phyloP scores from a whole-genome alignment of 352 stramenopile species.

The Stramenopiles sp. region DNA sequence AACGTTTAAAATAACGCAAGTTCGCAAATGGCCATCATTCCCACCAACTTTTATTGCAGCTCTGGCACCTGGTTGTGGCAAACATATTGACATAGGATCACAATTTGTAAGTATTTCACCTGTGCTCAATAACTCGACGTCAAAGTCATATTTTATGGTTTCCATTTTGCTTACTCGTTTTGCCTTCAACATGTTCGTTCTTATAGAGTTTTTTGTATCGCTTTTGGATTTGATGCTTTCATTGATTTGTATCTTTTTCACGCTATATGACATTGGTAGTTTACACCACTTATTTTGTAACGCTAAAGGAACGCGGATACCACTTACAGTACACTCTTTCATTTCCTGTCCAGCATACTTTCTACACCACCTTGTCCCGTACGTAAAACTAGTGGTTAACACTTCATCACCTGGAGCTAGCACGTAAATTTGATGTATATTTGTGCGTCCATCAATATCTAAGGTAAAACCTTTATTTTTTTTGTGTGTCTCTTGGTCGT shows the following conservation, averaged over 20 bases:
- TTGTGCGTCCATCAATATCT: background rate
- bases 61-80: background rate
- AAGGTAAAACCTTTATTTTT: background rate
- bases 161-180: background rate
- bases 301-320: background rate
- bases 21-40: background rate
- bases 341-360: background rate
- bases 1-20: background rate
- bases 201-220: background rate
- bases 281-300: background rate
- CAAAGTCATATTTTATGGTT: background rate
- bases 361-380: background rate
- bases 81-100: background rate
- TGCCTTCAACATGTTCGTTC: background rate
- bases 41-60: background rate
- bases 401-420: background rate
- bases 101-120: background rate
- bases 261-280: background rate
- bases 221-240: background rate
- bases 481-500: background rate
- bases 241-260: background rate
- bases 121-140: background rate
- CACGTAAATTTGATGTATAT: background rate
- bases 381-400: background rate
- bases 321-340: background rate